Evolutionary conservation across 805 yeast species (phyloP), one percentile per base, ranked within the genome.

Genomic region (Cyberlindnera misumaiensis): DNA sequence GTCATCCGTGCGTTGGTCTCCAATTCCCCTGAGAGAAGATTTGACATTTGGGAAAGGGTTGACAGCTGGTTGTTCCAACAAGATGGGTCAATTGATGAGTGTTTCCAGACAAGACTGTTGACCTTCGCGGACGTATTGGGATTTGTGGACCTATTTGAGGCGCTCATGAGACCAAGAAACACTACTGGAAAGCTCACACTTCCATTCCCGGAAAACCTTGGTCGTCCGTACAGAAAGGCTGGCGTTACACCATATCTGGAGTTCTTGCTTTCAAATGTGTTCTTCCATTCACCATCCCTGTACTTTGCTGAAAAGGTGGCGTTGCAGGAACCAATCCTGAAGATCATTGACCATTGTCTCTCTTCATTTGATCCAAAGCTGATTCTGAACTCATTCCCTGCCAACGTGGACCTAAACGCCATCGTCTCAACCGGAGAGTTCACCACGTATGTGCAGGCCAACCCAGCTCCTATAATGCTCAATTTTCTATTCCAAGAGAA

Each of bases 191-290:
- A 65, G 27, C 52, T 48, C 26, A 39, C 51, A 5, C 52, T 79
- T 11, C 67, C 76, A 11, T 83, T 68, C 49, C 95, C 95, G 1
- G 49, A 64, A 6, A 75, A 71, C 37, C 56, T 87, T 20, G 96
- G 96, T 0, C 55, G 56, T 3, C 64, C 67, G 0, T 73, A 77
- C 45, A 70, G 95, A 49, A 72, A 64, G 25, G 69, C 68, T 25
- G 95, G 96, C 2, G 59, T 87, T 5, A 76, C 88, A 75, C 87
- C 93, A 3, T 90, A 89, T 50, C 56, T 84, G 38, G 90, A 86
- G 38, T 87, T 75, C 49, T 55, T 88, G 11, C 52, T 83, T n/a
- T 62, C 70, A 11, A 83, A 82, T 31, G 75, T 88, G 0, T 75
- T 88, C 46, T 72, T 70, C 6, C 72, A 75, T 18, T 63, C 84